Conservation (phyloP, 495 filamentous ascomycete genomes). For the Jackrogersella multiformis region DNA sequence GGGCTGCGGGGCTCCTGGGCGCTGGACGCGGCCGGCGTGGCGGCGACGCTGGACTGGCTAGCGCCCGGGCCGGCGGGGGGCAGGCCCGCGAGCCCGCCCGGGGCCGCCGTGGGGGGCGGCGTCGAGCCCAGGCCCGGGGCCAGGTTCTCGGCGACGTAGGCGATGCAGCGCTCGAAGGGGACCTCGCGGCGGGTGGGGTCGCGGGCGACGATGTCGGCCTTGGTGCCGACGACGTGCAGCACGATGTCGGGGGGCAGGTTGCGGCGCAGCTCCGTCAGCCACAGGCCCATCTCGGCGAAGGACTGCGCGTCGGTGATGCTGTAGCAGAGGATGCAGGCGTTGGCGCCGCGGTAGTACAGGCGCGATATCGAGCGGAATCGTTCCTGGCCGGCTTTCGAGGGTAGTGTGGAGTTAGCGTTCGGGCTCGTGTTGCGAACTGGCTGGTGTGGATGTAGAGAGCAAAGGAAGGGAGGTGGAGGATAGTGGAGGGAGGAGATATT, state of each 20-base stretch:
- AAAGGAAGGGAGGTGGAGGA: neutral
- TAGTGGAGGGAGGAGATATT: neutral
- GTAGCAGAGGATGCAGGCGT: slow-evolving; percentile 93
- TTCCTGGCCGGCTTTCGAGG: slow-evolving; percentile 81
- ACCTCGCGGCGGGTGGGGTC: slow-evolving; percentile 81
- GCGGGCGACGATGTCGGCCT: slow-evolving; percentile 85
- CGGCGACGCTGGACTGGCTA: slow-evolving; percentile 37
- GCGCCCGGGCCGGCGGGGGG: slow-evolving; percentile 23
- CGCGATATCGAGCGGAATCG: slow-evolving; percentile 92
- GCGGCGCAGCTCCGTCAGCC: slow-evolving; percentile 80
- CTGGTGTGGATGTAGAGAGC: slow-evolving; percentile 3
- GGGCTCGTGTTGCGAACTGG: neutral
- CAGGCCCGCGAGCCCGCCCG: slow-evolving; percentile 38
- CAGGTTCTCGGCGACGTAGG: slow-evolving; percentile 91
- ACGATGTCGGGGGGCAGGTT: slow-evolving; percentile 78
- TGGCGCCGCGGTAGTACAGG: slow-evolving; percentile 94
- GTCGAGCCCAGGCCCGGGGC: slow-evolving; percentile 71
- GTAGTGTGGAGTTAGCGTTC: slow-evolving; percentile 15
- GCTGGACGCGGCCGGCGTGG: slow-evolving; percentile 40
- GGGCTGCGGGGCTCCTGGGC: slow-evolving; percentile 66
- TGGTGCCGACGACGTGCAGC: slow-evolving; percentile 96
- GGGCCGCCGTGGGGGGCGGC: slow-evolving; percentile 69
- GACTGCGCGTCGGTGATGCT: slow-evolving; percentile 86
- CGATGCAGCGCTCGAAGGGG: slow-evolving; percentile 92
- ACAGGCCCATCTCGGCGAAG: slow-evolving; percentile 93